phyloP scores from a whole-genome alignment of 441 rosid genomes.

The Syzygium malaccense region DNA sequence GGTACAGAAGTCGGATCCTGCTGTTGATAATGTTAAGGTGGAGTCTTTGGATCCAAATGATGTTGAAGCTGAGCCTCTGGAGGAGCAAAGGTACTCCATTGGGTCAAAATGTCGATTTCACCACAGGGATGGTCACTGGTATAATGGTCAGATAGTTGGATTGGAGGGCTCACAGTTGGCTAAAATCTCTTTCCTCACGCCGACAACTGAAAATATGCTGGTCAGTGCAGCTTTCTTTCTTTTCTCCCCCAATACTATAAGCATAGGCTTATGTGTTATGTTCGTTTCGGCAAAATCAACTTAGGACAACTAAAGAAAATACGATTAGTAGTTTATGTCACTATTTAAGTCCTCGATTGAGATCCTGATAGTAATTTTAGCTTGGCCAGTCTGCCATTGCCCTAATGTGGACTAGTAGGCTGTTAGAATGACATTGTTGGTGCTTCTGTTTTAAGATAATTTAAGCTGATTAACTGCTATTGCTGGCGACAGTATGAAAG shows the following conservation, averaged over 20 bases:
- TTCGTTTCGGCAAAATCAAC: neutral
- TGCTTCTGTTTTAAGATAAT: neutral
- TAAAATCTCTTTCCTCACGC: constrained; percentile 75
- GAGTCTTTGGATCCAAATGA: constrained; percentile 40
- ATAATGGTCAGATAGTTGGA: constrained; percentile 67
- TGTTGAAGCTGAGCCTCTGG: constrained; percentile 39
- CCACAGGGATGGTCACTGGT: constrained; percentile 82
- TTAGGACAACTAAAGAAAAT: neutral
- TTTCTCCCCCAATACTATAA: neutral
- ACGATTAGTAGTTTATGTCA: neutral
- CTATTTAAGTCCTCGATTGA: neutral
- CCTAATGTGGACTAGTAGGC: neutral
- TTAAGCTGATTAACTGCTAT: neutral
- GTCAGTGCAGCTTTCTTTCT: constrained; percentile 26
- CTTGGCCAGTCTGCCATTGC: neutral
- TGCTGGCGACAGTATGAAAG: neutral
- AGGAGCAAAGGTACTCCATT: constrained; percentile 34
- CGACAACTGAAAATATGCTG: constrained; percentile 83
- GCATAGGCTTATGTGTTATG: neutral
- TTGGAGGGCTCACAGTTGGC: constrained; percentile 45
- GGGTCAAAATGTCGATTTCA: constrained; percentile 79
- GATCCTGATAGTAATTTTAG: neutral
- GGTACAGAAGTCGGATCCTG: constrained; percentile 15
- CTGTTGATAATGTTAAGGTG: constrained; percentile 28
- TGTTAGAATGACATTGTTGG: neutral